Conservation (phyloP, 805 yeast species). For the Yarrowia alimentaria region DNA sequence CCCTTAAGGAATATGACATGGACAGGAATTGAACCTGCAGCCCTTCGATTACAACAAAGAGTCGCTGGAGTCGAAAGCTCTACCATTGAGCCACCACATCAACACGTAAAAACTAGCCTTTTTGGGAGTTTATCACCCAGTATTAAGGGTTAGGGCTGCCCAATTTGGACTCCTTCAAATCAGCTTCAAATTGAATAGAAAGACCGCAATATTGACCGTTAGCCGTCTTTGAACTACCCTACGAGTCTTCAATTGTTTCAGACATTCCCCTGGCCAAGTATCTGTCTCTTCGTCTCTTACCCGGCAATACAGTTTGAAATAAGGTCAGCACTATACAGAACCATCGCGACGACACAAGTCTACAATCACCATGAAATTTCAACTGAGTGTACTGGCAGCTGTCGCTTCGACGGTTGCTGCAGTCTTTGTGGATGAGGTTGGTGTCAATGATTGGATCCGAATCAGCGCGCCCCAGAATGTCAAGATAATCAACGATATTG, state of each 20-base stretch:
- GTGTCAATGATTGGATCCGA: slow-evolving; percentile 27
- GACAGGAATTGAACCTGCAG: slow-evolving; percentile 83
- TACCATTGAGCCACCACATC: slow-evolving; percentile 64
- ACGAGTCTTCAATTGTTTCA: not conserved
- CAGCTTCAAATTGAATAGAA: not conserved
- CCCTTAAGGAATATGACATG: slow-evolving; percentile 49
- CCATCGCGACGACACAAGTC: slow-evolving; percentile 8
- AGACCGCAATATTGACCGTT: no score
- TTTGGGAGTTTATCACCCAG: not conserved
- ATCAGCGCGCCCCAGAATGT: slow-evolving; percentile 1
- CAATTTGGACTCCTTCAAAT: not conserved
- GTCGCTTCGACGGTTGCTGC: slow-evolving; percentile 18
- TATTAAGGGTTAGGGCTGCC: slow-evolving; percentile 1
- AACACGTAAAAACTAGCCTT: no score
- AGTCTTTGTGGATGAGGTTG: slow-evolving; percentile 28
- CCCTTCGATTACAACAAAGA: slow-evolving; percentile 56
- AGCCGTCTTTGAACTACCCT: no score
- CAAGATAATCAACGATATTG: slow-evolving; percentile 19
- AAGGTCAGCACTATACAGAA: slow-evolving; percentile 1
- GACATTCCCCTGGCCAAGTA: no score
- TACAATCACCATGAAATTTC: slow-evolving; percentile 21
- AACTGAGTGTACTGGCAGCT: slow-evolving; percentile 11
- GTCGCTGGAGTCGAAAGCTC: slow-evolving; percentile 65
- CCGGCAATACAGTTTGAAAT: slow-evolving; percentile 3
- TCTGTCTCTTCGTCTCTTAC: no score